Conservation (phyloP, 208 protist species). For the Trypanosoma brucei region DNA sequence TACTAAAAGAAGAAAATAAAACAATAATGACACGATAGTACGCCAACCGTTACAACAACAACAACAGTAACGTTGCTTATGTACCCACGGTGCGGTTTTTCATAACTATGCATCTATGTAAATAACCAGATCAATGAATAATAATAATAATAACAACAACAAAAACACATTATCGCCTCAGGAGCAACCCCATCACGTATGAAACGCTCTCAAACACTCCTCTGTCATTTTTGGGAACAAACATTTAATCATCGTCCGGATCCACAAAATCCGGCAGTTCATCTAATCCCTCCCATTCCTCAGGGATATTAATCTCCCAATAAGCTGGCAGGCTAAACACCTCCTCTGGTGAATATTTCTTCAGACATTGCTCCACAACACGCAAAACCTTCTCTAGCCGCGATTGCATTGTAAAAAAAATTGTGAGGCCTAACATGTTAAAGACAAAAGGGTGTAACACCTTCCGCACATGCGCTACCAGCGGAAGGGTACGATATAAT, state of each 20-base stretch:
- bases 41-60: too few species aligned
- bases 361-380: slow-evolving; percentile 48
- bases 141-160: too few species aligned
- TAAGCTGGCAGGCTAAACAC: slow-evolving; percentile 72
- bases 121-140: too few species aligned
- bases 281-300: slow-evolving; percentile 90
- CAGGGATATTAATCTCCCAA: slow-evolving; percentile 48
- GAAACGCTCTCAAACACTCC: too few species aligned
- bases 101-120: too few species aligned
- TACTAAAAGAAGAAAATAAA: too few species aligned
- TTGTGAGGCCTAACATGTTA: slow-evolving; percentile 36
- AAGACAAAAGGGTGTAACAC: slow-evolving; percentile 36
- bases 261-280: slow-evolving; percentile 88
- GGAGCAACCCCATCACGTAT: too few species aligned
- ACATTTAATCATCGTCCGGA: too few species aligned
- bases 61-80: too few species aligned
- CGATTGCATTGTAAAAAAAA: slow-evolving; percentile 44
- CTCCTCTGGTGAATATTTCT: slow-evolving; percentile 28
- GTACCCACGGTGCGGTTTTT: too few species aligned
- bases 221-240: not conserved
- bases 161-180: too few species aligned
- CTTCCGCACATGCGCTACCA: slow-evolving; percentile 34
- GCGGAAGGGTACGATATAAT: slow-evolving; percentile 26
- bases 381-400: slow-evolving; percentile 64
- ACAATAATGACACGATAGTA: too few species aligned